phyloP scores from a whole-genome alignment of 257 asterid genomes.

The Solanum medicagineum region DNA sequence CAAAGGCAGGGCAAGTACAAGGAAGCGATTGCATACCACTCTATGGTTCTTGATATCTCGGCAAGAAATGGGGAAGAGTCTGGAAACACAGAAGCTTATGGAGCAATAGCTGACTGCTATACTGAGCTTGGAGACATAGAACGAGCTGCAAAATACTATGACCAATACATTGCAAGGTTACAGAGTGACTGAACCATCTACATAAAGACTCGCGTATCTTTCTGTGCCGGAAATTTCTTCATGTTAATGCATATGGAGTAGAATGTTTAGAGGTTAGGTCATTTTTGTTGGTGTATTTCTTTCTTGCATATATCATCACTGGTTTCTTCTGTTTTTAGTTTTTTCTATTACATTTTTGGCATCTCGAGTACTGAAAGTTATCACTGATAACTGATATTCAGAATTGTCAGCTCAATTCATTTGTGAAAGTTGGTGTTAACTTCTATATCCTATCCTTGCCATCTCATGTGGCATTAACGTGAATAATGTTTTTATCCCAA shows the following conservation, averaged over 20 bases:
- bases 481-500: no score
- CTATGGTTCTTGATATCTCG: constrained; percentile 70
- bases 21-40: constrained; percentile 82
- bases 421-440: neutral
- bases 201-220: neutral
- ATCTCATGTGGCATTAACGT: no score
- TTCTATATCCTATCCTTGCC: no score
- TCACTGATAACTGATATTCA: neutral
- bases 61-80: constrained; percentile 83
- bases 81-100: constrained; percentile 88
- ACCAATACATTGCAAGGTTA: constrained; percentile 63
- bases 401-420: neutral
- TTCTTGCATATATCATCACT: neutral
- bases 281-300: neutral
- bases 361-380: neutral
- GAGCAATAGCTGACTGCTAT: constrained; percentile 97
- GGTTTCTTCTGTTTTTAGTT: neutral
- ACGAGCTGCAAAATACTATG: constrained; percentile 80
- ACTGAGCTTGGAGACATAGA: constrained; percentile 93
- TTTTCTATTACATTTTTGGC: neutral
- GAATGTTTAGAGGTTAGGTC: neutral
- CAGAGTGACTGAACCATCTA: neutral
- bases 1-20: constrained; percentile 86
- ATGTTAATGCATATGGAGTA: neutral
- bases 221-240: neutral